These are phyloP conservation scores for Dryas drummondii DNA, from an alignment of 306 rosid species.

Conservation along the genomic window DNA sequence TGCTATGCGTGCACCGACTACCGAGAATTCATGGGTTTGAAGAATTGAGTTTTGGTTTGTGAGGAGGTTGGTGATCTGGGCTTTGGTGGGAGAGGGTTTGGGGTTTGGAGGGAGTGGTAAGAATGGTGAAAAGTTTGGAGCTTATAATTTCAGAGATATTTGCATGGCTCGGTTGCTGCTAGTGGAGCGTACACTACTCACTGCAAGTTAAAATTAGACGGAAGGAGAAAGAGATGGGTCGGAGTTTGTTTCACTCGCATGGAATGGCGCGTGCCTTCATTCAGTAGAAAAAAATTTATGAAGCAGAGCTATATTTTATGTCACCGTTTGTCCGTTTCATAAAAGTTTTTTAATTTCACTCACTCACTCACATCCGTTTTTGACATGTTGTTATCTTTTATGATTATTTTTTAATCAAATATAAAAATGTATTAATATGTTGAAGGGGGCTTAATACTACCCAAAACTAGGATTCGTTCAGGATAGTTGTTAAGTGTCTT, in stretches of 20 bases:
- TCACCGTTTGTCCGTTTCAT: too few relatives aligned
- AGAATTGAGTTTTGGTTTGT: not conserved
- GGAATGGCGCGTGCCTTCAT: not conserved
- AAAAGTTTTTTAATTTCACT: too few relatives aligned
- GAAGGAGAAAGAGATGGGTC: not conserved
- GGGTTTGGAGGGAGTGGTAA: constrained; percentile 12
- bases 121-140: not conserved
- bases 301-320: too few relatives aligned
- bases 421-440: too few relatives aligned
- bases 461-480: too few relatives aligned
- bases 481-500: not conserved
- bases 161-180: constrained; percentile 12
- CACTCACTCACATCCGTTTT: not conserved
- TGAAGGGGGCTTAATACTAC: too few relatives aligned
- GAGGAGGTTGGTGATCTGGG: not conserved
- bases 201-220: not conserved
- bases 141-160: not conserved
- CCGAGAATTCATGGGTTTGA: not conserved
- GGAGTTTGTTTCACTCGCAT: not conserved
- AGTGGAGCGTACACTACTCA: not conserved
- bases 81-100: not conserved
- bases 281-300: too few relatives aligned
- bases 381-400: not conserved
- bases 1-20: not conserved
- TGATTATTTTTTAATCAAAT: too few relatives aligned